Conservation (phyloP, 495 filamentous ascomycete genomes). For the Cercophora scortea region DNA sequence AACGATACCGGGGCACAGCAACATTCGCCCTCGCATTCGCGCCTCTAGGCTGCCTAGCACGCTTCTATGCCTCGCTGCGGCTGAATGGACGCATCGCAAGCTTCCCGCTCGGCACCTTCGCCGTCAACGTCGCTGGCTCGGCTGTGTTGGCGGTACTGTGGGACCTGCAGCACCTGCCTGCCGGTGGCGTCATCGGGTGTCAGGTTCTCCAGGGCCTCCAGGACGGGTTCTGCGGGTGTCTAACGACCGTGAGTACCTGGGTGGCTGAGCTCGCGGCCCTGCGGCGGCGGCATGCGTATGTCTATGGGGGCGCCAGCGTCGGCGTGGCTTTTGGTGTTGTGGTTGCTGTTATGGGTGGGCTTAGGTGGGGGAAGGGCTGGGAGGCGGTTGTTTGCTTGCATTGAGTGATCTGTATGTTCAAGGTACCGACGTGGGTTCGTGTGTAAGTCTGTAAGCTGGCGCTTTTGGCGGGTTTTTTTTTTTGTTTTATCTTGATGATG, state of each 20-base stretch:
- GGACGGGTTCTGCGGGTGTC: constrained; percentile 86
- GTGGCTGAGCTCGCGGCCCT: constrained; percentile 69
- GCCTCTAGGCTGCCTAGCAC: constrained; percentile 66
- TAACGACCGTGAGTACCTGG: constrained; percentile 94
- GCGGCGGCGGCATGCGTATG: constrained; percentile 58
- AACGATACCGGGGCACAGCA: constrained; percentile 65
- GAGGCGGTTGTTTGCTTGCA: constrained; percentile 35
- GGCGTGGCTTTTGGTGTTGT: constrained; percentile 53
- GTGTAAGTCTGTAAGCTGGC: too few relatives aligned
- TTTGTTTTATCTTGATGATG: too few relatives aligned
- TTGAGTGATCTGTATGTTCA: background rate
- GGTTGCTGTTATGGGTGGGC: constrained; percentile 71
- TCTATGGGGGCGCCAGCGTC: constrained; percentile 67
- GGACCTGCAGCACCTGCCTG: constrained; percentile 59
- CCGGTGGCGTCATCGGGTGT: constrained; percentile 50
- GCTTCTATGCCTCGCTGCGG: constrained; percentile 62
- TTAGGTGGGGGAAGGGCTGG: constrained; percentile 69
- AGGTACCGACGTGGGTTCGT: too few relatives aligned
- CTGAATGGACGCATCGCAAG: constrained; percentile 58
- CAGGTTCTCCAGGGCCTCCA: constrained; percentile 76
- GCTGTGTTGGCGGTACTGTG: constrained; percentile 55
- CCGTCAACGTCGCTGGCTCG: constrained; percentile 74
- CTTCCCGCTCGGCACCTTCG: constrained; percentile 88
- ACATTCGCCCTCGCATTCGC: constrained; percentile 80
- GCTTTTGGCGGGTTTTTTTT: too few relatives aligned